Evolutionary conservation across 345 rosid genomes (phyloP).

Genomic region (Rhizophora mangle): DNA sequence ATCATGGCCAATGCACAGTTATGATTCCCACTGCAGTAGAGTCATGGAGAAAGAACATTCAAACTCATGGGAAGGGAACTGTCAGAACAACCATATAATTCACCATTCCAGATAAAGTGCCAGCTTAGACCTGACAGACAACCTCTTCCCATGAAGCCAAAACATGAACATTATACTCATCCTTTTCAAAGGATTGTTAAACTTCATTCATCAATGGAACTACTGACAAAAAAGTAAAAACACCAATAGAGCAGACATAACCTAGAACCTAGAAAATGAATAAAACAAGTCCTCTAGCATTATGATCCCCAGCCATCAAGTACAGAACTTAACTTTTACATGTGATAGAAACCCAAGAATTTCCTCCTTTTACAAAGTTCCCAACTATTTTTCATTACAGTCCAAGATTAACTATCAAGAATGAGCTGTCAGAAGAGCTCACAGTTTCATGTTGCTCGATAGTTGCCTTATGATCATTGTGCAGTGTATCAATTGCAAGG

Average conservation of each 20-base stretch:
- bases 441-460: constrained; percentile 65
- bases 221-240: neutral
- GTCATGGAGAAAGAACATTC: neutral
- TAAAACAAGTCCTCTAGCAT: too few species aligned
- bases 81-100: too few species aligned
- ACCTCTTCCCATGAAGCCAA: neutral
- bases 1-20: neutral
- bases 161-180: neutral
- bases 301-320: too few species aligned
- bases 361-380: too few species aligned
- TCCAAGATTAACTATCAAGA: neutral
- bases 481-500: constrained; percentile 61
- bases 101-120: neutral
- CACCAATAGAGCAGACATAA: neutral
- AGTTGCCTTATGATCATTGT: constrained; percentile 54
- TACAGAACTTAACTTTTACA: too few species aligned
- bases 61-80: neutral
- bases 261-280: neutral
- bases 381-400: neutral
- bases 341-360: too few species aligned
- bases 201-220: neutral
- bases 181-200: neutral
- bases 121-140: neutral
- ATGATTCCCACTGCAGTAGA: neutral
- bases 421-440: constrained; percentile 25